These are phyloP conservation scores for Piper longum DNA, from an alignment of 164 flowering plant genomes.

Conservation along the genomic window DNA sequence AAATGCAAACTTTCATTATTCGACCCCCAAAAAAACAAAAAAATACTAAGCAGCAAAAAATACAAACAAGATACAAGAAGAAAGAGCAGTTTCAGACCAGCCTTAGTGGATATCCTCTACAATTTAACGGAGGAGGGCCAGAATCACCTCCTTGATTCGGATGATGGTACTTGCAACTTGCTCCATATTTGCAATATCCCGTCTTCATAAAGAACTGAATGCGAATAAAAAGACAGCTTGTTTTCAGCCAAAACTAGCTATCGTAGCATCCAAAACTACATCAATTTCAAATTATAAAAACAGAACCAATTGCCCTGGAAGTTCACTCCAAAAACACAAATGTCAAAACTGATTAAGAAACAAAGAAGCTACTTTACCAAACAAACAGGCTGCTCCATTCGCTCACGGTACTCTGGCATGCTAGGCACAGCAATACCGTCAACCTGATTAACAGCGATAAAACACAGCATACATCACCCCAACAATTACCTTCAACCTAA, in stretches of 20 bases:
- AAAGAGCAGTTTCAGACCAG: conserved; percentile 39
- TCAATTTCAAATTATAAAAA: no score
- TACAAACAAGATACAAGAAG: no score
- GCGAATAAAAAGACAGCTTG: no score
- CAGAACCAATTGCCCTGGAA: no score
- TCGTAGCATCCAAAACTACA: no score
- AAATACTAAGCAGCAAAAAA: no score
- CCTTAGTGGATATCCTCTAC: conserved; percentile 73
- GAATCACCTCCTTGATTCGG: conserved; percentile 63
- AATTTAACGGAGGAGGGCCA: conserved; percentile 43
- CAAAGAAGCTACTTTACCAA: conserved; percentile 34
- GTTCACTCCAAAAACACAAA: no score
- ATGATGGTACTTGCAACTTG: conserved; percentile 92
- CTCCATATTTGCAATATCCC: conserved; percentile 84
- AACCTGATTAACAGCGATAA: conserved; percentile 23
- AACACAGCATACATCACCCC: background rate
- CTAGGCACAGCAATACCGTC: conserved; percentile 31
- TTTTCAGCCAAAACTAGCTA: no score
- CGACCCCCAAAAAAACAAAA: no score
- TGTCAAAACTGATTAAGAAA: background rate
- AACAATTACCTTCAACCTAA: background rate
- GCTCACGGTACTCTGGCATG: conserved; percentile 70
- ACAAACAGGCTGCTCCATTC: conserved; percentile 75
- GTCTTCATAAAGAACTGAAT: conserved; percentile 81
- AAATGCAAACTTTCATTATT: background rate